Conservation (phyloP, 306 rosid species). For the Trifolium pratense region DNA sequence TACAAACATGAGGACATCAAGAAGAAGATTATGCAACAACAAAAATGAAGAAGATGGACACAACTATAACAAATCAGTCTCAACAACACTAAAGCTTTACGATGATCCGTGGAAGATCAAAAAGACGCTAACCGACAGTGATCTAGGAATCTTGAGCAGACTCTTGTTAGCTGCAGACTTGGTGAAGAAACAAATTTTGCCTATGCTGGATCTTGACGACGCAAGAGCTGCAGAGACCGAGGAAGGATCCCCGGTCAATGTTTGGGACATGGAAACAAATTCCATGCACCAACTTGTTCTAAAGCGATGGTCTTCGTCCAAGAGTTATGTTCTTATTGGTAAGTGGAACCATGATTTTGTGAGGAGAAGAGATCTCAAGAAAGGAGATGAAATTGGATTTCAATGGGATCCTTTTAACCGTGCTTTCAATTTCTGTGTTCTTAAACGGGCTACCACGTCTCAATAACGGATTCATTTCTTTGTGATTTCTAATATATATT, state of each 20-base stretch:
- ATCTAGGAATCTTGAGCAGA: slow-evolving; percentile 48
- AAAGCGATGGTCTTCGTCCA: slow-evolving; percentile 46
- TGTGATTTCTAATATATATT: too few species aligned
- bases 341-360: slow-evolving; percentile 51
- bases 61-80: neutral
- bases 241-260: slow-evolving; percentile 38
- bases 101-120: slow-evolving; percentile 50
- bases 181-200: slow-evolving; percentile 42
- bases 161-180: slow-evolving; percentile 41
- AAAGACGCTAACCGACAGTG: slow-evolving; percentile 45
- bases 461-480: neutral
- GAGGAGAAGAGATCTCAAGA: slow-evolving; percentile 37
- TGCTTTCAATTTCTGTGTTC: slow-evolving; percentile 44
- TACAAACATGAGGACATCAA: neutral
- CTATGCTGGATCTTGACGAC: slow-evolving; percentile 34
- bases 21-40: slow-evolving; percentile 35
- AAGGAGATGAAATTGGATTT: slow-evolving; percentile 48
- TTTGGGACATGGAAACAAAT: slow-evolving; percentile 46
- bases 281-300: slow-evolving; percentile 42
- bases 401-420: slow-evolving; percentile 39
- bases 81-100: slow-evolving; percentile 42
- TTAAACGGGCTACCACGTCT: slow-evolving; percentile 9
- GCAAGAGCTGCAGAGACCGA: slow-evolving; percentile 33
- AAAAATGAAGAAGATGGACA: slow-evolving; percentile 23
- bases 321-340: slow-evolving; percentile 45